Conservation (phyloP, 192 early-diverging fungal species). For the Umbelopsis sp. region DNA sequence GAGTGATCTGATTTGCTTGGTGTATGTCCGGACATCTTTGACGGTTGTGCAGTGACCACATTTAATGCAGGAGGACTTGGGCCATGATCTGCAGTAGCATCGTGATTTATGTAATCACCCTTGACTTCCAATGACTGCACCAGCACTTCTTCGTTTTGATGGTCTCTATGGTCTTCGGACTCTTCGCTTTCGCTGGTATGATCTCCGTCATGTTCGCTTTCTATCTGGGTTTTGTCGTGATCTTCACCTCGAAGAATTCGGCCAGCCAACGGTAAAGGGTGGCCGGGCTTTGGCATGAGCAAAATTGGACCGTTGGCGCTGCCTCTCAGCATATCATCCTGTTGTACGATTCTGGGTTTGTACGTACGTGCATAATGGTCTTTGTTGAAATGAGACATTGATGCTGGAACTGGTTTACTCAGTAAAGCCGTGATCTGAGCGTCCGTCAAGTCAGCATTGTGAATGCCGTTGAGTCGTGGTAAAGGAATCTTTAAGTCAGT, state of each 20-base stretch:
- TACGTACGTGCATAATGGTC: slow-evolving; percentile 3
- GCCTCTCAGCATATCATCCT: background rate
- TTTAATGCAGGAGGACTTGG: too few species aligned
- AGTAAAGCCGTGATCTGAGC: slow-evolving; percentile 5
- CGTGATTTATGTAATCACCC: background rate
- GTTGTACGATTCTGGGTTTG: background rate
- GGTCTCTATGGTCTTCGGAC: background rate
- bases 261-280: background rate
- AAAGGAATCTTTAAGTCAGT: slow-evolving; percentile 13
- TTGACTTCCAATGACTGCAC: background rate
- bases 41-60: too few species aligned
- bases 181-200: background rate
- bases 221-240: slow-evolving; percentile 15
- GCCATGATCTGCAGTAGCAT: too few species aligned
- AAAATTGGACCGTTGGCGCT: background rate
- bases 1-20: too few species aligned
- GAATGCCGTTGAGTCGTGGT: slow-evolving; percentile 1
- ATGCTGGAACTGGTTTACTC: background rate
- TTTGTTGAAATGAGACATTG: slow-evolving; percentile 3
- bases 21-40: too few species aligned
- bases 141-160: background rate
- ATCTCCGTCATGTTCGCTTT: slow-evolving; percentile 1
- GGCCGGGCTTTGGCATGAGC: background rate
- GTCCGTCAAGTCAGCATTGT: slow-evolving; percentile 10
- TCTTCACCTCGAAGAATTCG: slow-evolving; percentile 1